Evolutionary conservation across 805 yeast species (phyloP).

Genomic region (Yamadazyma ubonensis): DNA sequence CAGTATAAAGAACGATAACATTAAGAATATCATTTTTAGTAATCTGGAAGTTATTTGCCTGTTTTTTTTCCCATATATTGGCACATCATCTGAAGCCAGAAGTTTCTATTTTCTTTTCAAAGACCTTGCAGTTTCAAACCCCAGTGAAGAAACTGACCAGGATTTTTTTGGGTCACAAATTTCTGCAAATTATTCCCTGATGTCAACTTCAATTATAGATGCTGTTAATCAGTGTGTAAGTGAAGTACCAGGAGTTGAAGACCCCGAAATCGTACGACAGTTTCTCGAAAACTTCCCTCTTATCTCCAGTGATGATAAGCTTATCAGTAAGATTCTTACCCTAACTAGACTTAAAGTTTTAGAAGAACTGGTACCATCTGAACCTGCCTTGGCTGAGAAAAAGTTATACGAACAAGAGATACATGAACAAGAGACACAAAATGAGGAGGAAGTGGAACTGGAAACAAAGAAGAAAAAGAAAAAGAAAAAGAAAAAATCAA

Average conservation of each 20-base stretch:
- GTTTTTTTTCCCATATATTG: constrained; percentile 13
- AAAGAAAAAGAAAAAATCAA: constrained; percentile 26
- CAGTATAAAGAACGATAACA: neutral
- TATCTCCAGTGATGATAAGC: constrained; percentile 28
- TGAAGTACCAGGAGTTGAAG: too few relatives aligned
- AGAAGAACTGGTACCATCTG: too few relatives aligned
- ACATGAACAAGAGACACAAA: too few relatives aligned
- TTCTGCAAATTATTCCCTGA: too few relatives aligned
- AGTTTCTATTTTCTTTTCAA: constrained; percentile 10
- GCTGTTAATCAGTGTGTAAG: too few relatives aligned
- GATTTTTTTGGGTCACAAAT: neutral
- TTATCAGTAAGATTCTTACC: too few relatives aligned
- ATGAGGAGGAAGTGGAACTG: constrained; percentile 13
- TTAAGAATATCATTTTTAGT: constrained; percentile 1
- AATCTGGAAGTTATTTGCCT: neutral
- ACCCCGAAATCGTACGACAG: neutral
- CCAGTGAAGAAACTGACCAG: neutral
- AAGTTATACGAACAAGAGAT: too few relatives aligned
- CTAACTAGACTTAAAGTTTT: too few relatives aligned
- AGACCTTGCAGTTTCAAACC: neutral
- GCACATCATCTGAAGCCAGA: constrained; percentile 12
- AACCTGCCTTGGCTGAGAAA: too few relatives aligned
- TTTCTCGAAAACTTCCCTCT: constrained; percentile 21
- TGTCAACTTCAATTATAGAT: too few relatives aligned
- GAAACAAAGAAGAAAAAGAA: constrained; percentile 29